Conservation (phyloP, 2,329 filamentous ascomycete genomes). For the Calonectria hongkongensis region DNA sequence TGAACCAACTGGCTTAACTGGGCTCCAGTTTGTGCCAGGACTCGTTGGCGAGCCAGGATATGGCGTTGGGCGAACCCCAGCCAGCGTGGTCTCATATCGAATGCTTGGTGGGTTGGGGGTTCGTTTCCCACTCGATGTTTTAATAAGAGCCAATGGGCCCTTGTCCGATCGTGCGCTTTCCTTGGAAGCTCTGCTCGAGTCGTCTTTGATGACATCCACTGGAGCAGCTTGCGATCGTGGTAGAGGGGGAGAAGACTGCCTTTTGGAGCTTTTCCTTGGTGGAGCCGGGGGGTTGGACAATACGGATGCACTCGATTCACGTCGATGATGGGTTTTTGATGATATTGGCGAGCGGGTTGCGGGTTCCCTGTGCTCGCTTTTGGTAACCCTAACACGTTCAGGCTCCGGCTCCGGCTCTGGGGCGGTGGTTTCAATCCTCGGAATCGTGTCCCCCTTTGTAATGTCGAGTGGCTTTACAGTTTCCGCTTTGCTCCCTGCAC, state of each 20-base stretch:
- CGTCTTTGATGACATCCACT: constrained; percentile 29
- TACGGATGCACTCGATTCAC: constrained; percentile 39
- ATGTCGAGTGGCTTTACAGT: constrained; percentile 26
- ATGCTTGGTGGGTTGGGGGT: constrained; percentile 53
- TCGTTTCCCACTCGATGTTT: constrained; percentile 39
- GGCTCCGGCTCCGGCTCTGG: background rate
- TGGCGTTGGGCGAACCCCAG: constrained; percentile 49
- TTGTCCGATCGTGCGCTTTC: constrained; percentile 31
- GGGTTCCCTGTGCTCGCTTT: constrained; percentile 32
- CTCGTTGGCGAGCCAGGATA: constrained; percentile 45
- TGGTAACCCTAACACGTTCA: background rate
- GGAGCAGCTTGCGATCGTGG: constrained; percentile 42
- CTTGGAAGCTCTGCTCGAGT: constrained; percentile 39
- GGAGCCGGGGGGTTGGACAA: constrained; percentile 45
- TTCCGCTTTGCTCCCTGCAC: background rate
- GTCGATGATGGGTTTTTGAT: constrained; percentile 36
- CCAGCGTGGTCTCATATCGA: constrained; percentile 53
- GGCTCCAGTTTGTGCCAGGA: constrained; percentile 56
- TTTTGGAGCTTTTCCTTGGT: constrained; percentile 52
- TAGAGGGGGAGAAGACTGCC: constrained; percentile 45
- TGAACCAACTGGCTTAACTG: constrained; percentile 59
- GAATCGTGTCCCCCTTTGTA: background rate
- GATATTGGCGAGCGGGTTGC: constrained; percentile 33
- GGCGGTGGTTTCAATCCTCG: background rate
- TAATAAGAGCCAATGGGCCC: constrained; percentile 34